Evolutionary conservation across 495 filamentous ascomycete genomes (phyloP).

Genomic region (Clohesyomyces aquaticus): DNA sequence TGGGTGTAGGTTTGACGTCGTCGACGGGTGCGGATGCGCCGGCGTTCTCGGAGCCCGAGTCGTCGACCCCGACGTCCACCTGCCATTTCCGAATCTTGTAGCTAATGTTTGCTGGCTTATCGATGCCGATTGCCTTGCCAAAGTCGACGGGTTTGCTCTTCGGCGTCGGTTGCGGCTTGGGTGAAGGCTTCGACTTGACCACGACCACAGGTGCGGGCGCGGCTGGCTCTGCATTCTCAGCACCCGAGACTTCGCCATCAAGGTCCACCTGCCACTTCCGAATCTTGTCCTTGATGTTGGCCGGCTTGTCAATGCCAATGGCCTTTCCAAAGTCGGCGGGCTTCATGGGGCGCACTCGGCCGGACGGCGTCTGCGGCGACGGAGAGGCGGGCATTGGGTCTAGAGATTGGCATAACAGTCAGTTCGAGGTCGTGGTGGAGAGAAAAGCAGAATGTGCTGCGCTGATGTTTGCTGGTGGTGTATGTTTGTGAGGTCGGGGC

Average conservation of each 20-base stretch:
- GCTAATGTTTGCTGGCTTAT: too few species aligned
- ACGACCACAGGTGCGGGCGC: constrained; percentile 8
- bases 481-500: constrained; percentile 3
- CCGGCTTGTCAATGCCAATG: constrained; percentile 38
- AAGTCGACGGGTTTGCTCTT: constrained; percentile 12
- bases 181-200: constrained; percentile 11
- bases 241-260: constrained; percentile 29
- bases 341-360: constrained; percentile 19
- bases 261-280: constrained; percentile 42
- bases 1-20: constrained; percentile 17
- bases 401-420: constrained; percentile 11
- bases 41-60: constrained; percentile 31
- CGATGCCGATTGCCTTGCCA: too few species aligned
- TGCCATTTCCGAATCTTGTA: constrained; percentile 45
- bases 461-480: not conserved
- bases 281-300: constrained; percentile 41
- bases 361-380: constrained; percentile 10
- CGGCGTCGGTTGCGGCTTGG: constrained; percentile 6
- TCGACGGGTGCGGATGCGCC: constrained; percentile 5
- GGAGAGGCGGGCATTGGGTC: constrained; percentile 24
- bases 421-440: constrained; percentile 15
- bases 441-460: not conserved
- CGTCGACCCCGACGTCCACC: constrained; percentile 33
- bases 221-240: constrained; percentile 28
- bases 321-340: constrained; percentile 38